Conservation (phyloP, 148 eudicot species). For the Rhododendron molle region DNA sequence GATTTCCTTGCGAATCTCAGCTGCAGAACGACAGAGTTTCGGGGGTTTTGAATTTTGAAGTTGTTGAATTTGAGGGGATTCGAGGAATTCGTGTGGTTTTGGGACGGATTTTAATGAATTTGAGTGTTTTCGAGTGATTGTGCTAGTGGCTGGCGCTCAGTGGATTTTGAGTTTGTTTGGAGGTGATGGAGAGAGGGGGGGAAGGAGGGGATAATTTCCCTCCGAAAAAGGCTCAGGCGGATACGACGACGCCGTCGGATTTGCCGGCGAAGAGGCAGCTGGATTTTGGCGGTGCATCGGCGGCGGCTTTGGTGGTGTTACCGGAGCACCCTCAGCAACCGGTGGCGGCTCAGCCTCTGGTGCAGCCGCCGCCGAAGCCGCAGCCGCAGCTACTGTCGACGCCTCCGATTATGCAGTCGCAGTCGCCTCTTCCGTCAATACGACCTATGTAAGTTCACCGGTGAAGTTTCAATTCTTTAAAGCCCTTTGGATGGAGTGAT, state of each 20-base stretch:
- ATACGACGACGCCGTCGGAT: constrained; percentile 26
- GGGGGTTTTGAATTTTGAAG: neutral
- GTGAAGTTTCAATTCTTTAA: neutral
- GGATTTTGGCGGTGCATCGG: constrained; percentile 36
- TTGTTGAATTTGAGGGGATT: neutral
- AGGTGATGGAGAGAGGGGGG: constrained; percentile 49
- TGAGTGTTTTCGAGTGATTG: constrained; percentile 12
- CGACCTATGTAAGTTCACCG: constrained; percentile 43
- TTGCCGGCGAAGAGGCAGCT: constrained; percentile 71
- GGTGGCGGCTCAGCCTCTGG: neutral
- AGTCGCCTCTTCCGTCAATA: constrained; percentile 36
- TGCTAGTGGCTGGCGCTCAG: neutral
- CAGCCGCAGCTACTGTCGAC: constrained; percentile 14
- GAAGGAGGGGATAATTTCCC: constrained; percentile 44
- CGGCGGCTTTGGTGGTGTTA: constrained; percentile 8
- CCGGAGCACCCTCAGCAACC: constrained; percentile 30
- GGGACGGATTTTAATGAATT: constrained; percentile 8
- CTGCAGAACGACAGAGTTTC: neutral
- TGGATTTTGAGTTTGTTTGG: constrained; percentile 15
- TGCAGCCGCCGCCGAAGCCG: constrained; percentile 17
- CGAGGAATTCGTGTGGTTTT: neutral
- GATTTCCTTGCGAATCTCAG: constrained; percentile 1
- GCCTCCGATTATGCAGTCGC: constrained; percentile 29
- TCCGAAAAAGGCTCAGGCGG: constrained; percentile 32
- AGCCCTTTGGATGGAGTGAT: too few relatives aligned